Evolutionary conservation across 2,329 filamentous ascomycete species (phyloP).

Genomic region (Ophiostoma pallidulum): DNA sequence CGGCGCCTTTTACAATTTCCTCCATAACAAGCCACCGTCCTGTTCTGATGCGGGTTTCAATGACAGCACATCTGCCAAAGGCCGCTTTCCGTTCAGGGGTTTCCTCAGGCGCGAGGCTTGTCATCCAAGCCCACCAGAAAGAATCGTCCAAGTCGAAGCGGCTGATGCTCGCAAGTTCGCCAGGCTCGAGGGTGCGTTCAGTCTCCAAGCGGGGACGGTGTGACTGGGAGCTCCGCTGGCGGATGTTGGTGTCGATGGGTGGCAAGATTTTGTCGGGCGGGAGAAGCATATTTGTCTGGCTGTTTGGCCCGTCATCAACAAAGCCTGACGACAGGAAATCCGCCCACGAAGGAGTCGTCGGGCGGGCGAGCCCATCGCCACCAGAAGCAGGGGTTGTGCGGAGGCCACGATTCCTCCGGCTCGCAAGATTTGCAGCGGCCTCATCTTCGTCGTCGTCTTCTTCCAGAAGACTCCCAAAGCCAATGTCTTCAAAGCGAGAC

Average conservation of each 20-base stretch:
- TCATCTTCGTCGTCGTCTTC: conserved; percentile 61
- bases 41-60: conserved; percentile 74
- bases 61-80: conserved; percentile 84
- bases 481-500: conserved; percentile 94
- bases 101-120: conserved; percentile 85
- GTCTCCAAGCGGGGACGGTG: conserved; percentile 64
- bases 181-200: conserved; percentile 66
- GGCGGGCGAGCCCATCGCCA: conserved; percentile 59
- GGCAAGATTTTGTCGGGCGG: conserved; percentile 87
- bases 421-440: conserved; percentile 24
- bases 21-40: conserved; percentile 92
- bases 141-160: conserved; percentile 82
- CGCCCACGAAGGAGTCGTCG: conserved; percentile 95
- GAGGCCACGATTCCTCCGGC: conserved; percentile 36
- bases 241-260: conserved; percentile 61
- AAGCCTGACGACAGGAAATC: conserved; percentile 96
- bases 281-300: conserved; percentile 61
- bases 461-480: conserved; percentile 69
- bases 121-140: conserved; percentile 99
- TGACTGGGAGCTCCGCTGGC: conserved; percentile 80
- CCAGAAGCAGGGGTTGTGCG: conserved; percentile 58
- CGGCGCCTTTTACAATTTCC: conserved; percentile 90
- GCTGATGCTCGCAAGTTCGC: conserved; percentile 87
- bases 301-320: conserved; percentile 59
- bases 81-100: conserved; percentile 76